A percentile compares a stretch with the other conserved stretches of the same genome.
These are phyloP conservation scores for Berberis vulgaris DNA, from an alignment of 164 flowering plant species.

Conservation along the genomic window DNA sequence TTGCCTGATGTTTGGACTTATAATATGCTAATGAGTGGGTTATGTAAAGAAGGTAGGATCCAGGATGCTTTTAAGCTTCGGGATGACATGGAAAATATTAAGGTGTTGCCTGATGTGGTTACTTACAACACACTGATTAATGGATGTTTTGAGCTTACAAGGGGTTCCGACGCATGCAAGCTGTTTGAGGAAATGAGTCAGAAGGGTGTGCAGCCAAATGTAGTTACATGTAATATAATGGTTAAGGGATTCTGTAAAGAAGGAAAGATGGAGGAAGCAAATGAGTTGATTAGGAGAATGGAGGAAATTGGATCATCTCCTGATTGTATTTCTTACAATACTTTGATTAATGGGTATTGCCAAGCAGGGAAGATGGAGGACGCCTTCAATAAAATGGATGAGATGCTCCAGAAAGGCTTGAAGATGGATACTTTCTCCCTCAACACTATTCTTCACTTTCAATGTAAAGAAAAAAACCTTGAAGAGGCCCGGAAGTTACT, in stretches of 20 bases:
- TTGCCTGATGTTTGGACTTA: slow-evolving; percentile 74
- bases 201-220: slow-evolving; percentile 51
- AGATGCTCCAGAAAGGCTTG: slow-evolving; percentile 57
- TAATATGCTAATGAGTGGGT: slow-evolving; percentile 63
- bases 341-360: slow-evolving; percentile 58
- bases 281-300: slow-evolving; percentile 35
- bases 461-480: slow-evolving; percentile 52
- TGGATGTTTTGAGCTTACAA: slow-evolving; percentile 42
- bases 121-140: slow-evolving; percentile 78
- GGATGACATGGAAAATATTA: slow-evolving; percentile 61
- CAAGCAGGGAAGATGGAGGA: slow-evolving; percentile 48
- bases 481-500: slow-evolving; percentile 53
- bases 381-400: slow-evolving; percentile 60
- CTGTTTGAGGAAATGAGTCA: slow-evolving; percentile 51
- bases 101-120: slow-evolving; percentile 55
- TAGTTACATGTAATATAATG: slow-evolving; percentile 44
- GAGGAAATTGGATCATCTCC: slow-evolving; percentile 53
- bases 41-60: slow-evolving; percentile 50
- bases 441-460: slow-evolving; percentile 48
- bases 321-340: slow-evolving; percentile 64
- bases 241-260: slow-evolving; percentile 62
- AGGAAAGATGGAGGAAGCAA: slow-evolving; percentile 65
- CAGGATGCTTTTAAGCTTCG: slow-evolving; percentile 56
- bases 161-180: slow-evolving; percentile 32
- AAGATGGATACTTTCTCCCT: slow-evolving; percentile 61